phyloP scores from a whole-genome alignment of 495 filamentous ascomycete species.

The Usnea hakonensis region DNA sequence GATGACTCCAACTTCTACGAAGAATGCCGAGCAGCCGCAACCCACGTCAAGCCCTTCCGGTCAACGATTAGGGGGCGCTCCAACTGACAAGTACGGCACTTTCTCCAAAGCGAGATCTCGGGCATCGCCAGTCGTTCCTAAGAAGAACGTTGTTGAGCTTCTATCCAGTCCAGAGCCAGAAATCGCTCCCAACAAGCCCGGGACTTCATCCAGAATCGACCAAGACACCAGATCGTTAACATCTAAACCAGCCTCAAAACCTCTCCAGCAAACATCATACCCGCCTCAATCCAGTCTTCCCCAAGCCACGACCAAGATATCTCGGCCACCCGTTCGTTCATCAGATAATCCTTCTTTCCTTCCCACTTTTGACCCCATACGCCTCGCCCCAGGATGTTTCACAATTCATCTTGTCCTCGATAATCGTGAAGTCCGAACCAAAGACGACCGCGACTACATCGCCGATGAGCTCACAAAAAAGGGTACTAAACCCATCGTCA shows the following conservation, averaged over 20 bases:
- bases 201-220: slow-evolving; percentile 4
- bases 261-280: neutral
- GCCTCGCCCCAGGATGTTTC: slow-evolving; percentile 56
- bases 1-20: neutral
- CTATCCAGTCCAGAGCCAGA: slow-evolving; percentile 22
- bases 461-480: slow-evolving; percentile 60
- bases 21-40: neutral
- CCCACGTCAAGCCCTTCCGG: neutral
- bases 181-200: neutral
- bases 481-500: slow-evolving; percentile 56
- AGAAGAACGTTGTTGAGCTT: slow-evolving; percentile 14
- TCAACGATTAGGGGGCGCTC: slow-evolving; percentile 16
- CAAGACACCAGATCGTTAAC: slow-evolving; percentile 3
- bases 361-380: slow-evolving; percentile 51
- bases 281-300: neutral
- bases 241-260: neutral
- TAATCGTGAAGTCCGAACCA: slow-evolving; percentile 68
- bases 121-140: neutral
- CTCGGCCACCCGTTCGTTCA: neutral
- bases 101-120: slow-evolving; percentile 2
- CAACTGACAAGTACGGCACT: slow-evolving; percentile 20
- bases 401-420: slow-evolving; percentile 69
- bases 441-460: slow-evolving; percentile 71
- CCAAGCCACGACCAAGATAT: neutral
- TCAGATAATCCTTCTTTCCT: slow-evolving; percentile 19